Evolutionary conservation across 768 basidiomycete species (phyloP).

Genomic region (Clitopilus passeckerianus): DNA sequence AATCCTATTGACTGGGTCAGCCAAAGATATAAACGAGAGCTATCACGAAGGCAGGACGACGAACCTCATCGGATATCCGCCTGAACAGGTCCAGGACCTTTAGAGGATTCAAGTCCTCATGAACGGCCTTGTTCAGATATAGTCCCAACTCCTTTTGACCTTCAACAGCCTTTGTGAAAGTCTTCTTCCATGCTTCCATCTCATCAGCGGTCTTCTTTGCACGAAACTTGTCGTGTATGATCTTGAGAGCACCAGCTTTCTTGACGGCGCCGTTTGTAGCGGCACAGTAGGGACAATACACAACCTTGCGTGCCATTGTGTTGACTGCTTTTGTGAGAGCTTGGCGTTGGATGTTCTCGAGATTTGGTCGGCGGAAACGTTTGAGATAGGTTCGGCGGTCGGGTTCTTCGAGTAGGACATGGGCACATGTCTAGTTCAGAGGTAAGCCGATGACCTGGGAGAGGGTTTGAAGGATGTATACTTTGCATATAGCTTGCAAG

Average conservation of each 20-base stretch:
- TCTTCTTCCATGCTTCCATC: slow-evolving; percentile 82
- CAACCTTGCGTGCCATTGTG: slow-evolving; percentile 79
- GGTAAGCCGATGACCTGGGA: slow-evolving; percentile 5
- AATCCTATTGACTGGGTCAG: slow-evolving; percentile 54
- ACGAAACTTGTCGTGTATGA: slow-evolving; percentile 96
- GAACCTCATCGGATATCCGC: slow-evolving; percentile 86
- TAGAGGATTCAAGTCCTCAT: slow-evolving; percentile 92
- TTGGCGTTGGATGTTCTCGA: slow-evolving; percentile 92
- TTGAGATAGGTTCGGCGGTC: slow-evolving; percentile 82
- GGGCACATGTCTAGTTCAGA: slow-evolving; percentile 71
- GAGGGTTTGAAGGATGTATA: slow-evolving; percentile 21
- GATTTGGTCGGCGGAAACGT: slow-evolving; percentile 83
- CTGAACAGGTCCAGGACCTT: slow-evolving; percentile 91
- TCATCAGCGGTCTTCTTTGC: slow-evolving; percentile 90
- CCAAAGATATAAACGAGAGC: not conserved
- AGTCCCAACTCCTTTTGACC: slow-evolving; percentile 82
- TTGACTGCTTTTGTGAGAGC: slow-evolving; percentile 82
- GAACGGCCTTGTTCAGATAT: slow-evolving; percentile 82
- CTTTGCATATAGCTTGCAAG: slow-evolving; percentile 97
- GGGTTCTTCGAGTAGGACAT: slow-evolving; percentile 82
- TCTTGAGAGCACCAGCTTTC: slow-evolving; percentile 91
- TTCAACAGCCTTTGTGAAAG: slow-evolving; percentile 76
- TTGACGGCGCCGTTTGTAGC: slow-evolving; percentile 95
- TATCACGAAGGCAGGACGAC: slow-evolving; percentile 3
- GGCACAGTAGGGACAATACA: slow-evolving; percentile 91